Base-by-base conservation (phyloP, 1,139 yeast genomes). In the Dujonia santamariae region DNA sequence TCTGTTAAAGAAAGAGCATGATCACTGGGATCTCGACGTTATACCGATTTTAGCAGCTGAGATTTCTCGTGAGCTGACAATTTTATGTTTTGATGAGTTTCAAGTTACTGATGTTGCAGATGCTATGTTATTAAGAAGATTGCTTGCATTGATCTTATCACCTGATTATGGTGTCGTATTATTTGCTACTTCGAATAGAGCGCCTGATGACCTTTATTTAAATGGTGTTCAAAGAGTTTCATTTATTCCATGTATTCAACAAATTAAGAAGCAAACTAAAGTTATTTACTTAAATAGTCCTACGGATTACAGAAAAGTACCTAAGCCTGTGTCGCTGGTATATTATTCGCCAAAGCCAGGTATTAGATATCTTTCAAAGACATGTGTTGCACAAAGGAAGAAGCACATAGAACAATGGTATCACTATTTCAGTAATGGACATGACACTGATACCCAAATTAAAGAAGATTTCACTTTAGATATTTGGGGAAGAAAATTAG, bases 71-170 rank as follows among this genome's bases (percentile, higher is more conserved):
- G 68, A 72, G 33, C 75, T 94, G 2, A 81, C 94, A 1, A 79
- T 92, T 1, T 61, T 92, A 38, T 92, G 98, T 57, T 87, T 92
- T 56, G 98, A 92, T 60, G 98, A 92, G 61, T 88, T 90, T 52
- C 95, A 85, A 57, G 97, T 92, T 29, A 86, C 96, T 1, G 98
- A 92, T 56, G 97, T 92, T 23, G 98, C 97, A 1, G 98, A 92
- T 59, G 98, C 98, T 3, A 92, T 92, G 98, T 70, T 92, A 27
- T 67, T 92, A 32, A 74, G 98, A 42, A 69, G 96, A 35, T 62
- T 90, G 28, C 54, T 88, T 34, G 74, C 80, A 53, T 64, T 79
- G 31, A 57, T 92, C 33, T 59, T 79, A 34, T 68, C 78, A 23
- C 78, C 81, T 1, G 73, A 79, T 29, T 83, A 82, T 51, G 97